Conservation (phyloP, 345 rosid species). For the Citrus cavaleriei region DNA sequence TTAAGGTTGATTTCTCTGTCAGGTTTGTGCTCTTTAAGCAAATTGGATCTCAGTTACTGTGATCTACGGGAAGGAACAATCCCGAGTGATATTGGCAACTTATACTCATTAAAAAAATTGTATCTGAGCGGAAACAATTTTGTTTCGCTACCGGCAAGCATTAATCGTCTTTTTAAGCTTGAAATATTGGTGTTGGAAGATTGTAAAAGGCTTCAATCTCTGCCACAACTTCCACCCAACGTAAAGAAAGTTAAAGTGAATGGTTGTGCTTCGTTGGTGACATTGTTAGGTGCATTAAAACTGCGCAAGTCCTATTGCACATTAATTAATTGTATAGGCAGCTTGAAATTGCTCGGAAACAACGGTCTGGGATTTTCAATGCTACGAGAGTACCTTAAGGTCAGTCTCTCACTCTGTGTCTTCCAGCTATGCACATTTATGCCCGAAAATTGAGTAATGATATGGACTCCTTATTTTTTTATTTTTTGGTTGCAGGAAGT, state of each 20-base stretch:
- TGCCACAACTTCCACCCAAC: conserved; percentile 13
- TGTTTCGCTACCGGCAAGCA: too few species aligned
- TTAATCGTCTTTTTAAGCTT: too few species aligned
- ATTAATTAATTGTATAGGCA: neutral
- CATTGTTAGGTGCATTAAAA: conserved; percentile 4
- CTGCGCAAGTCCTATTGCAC: neutral
- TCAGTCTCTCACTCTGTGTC: neutral
- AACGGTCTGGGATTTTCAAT: neutral
- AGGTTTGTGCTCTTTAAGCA: too few species aligned
- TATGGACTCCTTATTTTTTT: too few species aligned
- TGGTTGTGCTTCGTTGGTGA: conserved; percentile 16
- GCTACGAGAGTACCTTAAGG: neutral
- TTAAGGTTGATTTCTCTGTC: too few species aligned
- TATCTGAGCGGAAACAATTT: too few species aligned
- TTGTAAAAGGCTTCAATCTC: conserved; percentile 12
- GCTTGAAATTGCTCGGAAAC: neutral
- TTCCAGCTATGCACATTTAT: neutral
- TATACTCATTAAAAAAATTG: too few species aligned
- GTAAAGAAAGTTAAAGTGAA: conserved; percentile 1
- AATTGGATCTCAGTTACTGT: too few species aligned
- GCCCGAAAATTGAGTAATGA: too few species aligned
- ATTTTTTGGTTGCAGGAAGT: too few species aligned
- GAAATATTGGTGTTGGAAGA: neutral
- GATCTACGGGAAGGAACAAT: too few species aligned
- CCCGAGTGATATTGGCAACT: too few species aligned